phyloP scores from a whole-genome alignment of 306 rosid species.

The Prunus salicina region DNA sequence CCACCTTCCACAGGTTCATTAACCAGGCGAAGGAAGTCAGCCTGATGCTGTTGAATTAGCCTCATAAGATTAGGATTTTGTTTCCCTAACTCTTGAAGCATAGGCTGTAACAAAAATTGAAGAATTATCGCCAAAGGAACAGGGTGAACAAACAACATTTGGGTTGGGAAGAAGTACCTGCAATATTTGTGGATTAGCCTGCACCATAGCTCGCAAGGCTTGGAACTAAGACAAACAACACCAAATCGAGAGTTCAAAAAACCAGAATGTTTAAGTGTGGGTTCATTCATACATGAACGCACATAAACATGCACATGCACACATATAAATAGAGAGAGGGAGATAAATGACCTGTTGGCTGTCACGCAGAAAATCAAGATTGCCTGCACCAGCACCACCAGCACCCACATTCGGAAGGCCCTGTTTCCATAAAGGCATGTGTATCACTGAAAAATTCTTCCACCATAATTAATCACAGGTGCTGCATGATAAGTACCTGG shows the following conservation, averaged over 20 bases:
- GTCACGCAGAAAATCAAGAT: constrained; percentile 80
- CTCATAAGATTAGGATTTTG: constrained; percentile 95
- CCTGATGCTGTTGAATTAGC: constrained; percentile 81
- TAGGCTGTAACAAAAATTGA: constrained; percentile 62
- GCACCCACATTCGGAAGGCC: constrained; percentile 75
- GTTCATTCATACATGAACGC: background rate
- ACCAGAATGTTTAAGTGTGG: background rate
- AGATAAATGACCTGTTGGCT: constrained; percentile 66
- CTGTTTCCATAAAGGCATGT: constrained; percentile 40
- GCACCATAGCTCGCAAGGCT: constrained; percentile 90
- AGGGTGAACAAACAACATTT: background rate
- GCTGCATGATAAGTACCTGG: constrained; percentile 45
- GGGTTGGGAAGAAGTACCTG: constrained; percentile 53
- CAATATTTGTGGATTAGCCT: constrained; percentile 92
- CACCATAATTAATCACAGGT: background rate
- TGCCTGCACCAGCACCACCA: constrained; percentile 70
- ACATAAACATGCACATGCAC: background rate
- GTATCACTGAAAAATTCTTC: constrained; percentile 2
- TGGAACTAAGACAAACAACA: constrained; percentile 54
- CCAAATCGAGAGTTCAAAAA: constrained; percentile 1
- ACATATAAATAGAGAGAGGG: background rate
- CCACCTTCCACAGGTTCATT: constrained; percentile 88
- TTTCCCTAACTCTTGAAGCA: constrained; percentile 97
- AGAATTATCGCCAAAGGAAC: constrained; percentile 9
- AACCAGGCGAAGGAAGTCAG: constrained; percentile 82